Evolutionary conservation across 208 protist genomes (phyloP).

Genomic region (Acanthamoeba triangularis): DNA sequence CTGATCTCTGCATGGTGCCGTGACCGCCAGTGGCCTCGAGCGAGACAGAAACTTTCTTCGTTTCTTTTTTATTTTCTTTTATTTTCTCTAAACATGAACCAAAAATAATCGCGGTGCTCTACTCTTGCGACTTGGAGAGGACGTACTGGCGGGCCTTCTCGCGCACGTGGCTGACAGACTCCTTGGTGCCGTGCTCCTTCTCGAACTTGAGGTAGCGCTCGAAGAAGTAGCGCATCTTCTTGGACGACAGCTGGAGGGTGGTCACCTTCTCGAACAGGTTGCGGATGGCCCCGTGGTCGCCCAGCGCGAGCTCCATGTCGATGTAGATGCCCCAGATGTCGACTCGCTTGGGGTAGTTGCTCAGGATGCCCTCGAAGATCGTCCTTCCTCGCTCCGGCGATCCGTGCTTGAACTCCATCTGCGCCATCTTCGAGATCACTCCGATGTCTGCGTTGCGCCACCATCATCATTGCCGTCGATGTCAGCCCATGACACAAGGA

Average conservation of each 20-base stretch:
- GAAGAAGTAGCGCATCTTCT: slow-evolving; percentile 96
- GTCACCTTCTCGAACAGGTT: slow-evolving; percentile 91
- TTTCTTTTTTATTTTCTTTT: too few relatives aligned
- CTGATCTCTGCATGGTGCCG: background rate
- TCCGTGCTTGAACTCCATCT: slow-evolving; percentile 94
- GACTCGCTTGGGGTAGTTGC: slow-evolving; percentile 91
- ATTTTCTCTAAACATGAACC: too few relatives aligned
- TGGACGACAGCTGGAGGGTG: slow-evolving; percentile 90
- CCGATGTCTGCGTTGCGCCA: slow-evolving; percentile 81
- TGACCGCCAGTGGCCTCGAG: too few relatives aligned
- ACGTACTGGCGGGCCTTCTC: slow-evolving; percentile 96
- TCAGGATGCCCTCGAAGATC: slow-evolving; percentile 88
- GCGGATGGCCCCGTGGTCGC: slow-evolving; percentile 51
- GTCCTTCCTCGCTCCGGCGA: slow-evolving; percentile 92
- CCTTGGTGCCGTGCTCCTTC: slow-evolving; percentile 93
- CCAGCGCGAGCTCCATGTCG: slow-evolving; percentile 90
- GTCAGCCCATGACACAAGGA: background rate
- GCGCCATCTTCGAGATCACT: slow-evolving; percentile 90
- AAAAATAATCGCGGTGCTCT: background rate
- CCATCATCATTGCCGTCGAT: background rate
- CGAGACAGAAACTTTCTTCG: background rate
- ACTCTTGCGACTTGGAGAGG: slow-evolving; percentile 83
- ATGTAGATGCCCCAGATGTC: slow-evolving; percentile 94
- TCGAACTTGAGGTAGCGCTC: slow-evolving; percentile 98
- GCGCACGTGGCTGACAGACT: slow-evolving; percentile 96